Conservation (phyloP, 2,329 filamentous ascomycete genomes). For the Penicillium occitanis region DNA sequence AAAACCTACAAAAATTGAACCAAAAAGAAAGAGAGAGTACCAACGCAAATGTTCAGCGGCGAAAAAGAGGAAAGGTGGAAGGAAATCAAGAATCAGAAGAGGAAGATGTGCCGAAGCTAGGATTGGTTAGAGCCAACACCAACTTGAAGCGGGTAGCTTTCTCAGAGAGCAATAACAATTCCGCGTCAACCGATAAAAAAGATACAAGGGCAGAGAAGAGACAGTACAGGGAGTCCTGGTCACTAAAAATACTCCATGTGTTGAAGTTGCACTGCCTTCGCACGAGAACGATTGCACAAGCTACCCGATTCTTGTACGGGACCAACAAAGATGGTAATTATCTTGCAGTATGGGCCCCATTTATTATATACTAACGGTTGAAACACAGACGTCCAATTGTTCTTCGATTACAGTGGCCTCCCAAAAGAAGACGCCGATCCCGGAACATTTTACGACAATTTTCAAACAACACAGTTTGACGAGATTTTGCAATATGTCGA, state of each 20-base stretch:
- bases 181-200: neutral
- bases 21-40: neutral
- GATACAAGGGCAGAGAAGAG: neutral
- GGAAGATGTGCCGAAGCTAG: neutral
- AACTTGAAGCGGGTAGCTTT: neutral
- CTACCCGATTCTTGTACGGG: neutral
- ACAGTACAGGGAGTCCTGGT: neutral
- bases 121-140: neutral
- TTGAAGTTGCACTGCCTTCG: neutral
- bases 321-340: neutral
- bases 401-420: neutral
- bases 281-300: neutral
- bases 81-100: neutral
- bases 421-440: neutral
- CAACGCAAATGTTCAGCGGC: neutral
- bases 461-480: conserved; percentile 1
- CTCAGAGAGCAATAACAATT: neutral
- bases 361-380: neutral
- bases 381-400: neutral
- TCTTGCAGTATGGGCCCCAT: neutral
- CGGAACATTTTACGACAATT: neutral
- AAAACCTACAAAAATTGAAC: neutral
- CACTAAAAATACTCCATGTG: neutral
- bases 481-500: neutral
- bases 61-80: neutral